Evolutionary conservation across 2,329 filamentous ascomycete species (phyloP).

Genomic region (Tolypocladium sp.): DNA sequence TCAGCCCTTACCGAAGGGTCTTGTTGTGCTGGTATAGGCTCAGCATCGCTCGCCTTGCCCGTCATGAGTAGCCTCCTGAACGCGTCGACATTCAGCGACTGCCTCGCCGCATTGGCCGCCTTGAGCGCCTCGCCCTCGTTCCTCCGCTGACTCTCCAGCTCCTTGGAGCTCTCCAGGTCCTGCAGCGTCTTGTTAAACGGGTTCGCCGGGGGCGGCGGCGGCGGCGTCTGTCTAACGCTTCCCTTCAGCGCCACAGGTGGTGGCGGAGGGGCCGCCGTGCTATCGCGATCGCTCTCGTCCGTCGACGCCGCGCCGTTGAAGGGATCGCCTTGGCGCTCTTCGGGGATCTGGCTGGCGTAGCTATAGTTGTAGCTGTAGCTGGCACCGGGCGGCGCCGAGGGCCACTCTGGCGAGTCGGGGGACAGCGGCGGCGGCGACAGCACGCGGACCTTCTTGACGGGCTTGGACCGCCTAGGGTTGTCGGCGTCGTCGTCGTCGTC

Average conservation of each 20-base stretch:
- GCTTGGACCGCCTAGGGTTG: conserved; percentile 35
- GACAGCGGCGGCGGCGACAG: conserved; percentile 55
- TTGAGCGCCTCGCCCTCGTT: conserved; percentile 22
- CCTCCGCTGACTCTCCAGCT: conserved; percentile 19
- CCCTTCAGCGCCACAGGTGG: neutral
- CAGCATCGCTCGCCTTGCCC: conserved; percentile 41
- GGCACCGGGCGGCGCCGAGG: conserved; percentile 13
- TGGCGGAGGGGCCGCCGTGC: conserved; percentile 14
- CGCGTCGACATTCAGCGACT: conserved; percentile 63
- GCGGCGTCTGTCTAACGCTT: neutral
- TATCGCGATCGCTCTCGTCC: conserved; percentile 18
- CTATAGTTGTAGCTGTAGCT: neutral
- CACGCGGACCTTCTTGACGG: conserved; percentile 59
- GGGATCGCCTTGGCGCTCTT: conserved; percentile 12
- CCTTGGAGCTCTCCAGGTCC: conserved; percentile 33
- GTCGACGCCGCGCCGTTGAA: conserved; percentile 18
- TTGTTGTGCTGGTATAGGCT: neutral
- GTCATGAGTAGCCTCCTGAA: conserved; percentile 72
- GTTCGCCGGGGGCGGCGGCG: conserved; percentile 17
- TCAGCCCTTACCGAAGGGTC: neutral
- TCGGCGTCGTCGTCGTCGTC: conserved; percentile 2
- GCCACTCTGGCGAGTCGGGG: conserved; percentile 37
- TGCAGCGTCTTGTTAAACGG: conserved; percentile 48
- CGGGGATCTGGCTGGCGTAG: neutral
- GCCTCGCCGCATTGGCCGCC: conserved; percentile 23